Base-by-base conservation (phyloP, 192 early-diverging fungal species). In the Entomortierella chlamydospora region DNA sequence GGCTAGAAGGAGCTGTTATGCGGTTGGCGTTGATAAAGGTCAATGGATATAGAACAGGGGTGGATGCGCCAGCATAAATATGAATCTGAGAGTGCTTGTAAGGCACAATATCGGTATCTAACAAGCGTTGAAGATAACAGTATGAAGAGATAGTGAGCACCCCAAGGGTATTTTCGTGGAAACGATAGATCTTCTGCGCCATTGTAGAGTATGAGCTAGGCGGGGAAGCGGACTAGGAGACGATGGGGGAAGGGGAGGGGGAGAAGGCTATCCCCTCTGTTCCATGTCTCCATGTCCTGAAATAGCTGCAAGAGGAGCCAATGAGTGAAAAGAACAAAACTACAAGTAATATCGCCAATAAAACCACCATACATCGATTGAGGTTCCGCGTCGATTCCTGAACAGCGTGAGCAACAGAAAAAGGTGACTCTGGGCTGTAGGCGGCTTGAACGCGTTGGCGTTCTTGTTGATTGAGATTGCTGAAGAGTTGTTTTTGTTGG, bases 1-100 rank as follows among this genome's bases (percentile, higher is more conserved):
- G 81, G 1, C 72, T 78, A 29, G 70, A 62, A 31, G 84, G 87
- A 23, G 85, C 83, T 1, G 81, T 60, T 11, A 96, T 82, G 55
- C 88, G 90, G 55, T 90, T 92, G 58, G 96, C 96, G 83, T 98
- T 98, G 64, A 98, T 94, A 73, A 12, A 83, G 25, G 61, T 65
- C 49, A 49, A 49, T 6, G 2, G 23, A 43, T 30, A 20, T 39
- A 22, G 23, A 8, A 4, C 15, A 47, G 39, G 39, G 26, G 7
- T 31, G 39, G 33, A 41, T 59, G 29, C 3, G 12, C 43, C 61
- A 0, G 70, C 56, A 26, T 51, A 12, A 3, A 78, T 39, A 26
- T 51, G 17, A 3, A 78, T 39, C 17, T 58, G 67, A 7, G 74
- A 70, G 47, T 78, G 74, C 3, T 57, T 49, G 28, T 64, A 78